These are phyloP conservation scores for Pilobolus umbonatus DNA, from an alignment of 192 early-diverging fungal species.

Conservation along the genomic window DNA sequence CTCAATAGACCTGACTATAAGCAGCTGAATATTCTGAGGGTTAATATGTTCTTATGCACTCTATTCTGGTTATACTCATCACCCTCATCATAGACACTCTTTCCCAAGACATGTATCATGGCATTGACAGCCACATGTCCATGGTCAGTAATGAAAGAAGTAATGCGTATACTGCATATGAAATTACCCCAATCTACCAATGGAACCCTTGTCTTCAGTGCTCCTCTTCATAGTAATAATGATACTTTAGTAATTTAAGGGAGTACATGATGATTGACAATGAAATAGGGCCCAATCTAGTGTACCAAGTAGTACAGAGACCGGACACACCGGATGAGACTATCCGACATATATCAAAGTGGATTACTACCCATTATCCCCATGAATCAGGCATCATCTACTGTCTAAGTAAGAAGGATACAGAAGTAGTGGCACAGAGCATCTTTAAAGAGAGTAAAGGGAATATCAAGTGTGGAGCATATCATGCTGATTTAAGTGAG, in stretches of 20 bases:
- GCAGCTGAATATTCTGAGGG: constrained; percentile 24
- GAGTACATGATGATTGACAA: background rate
- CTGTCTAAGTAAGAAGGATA: constrained; percentile 60
- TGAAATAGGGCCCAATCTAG: constrained; percentile 45
- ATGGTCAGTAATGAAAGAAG: constrained; percentile 46
- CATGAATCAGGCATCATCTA: constrained; percentile 62
- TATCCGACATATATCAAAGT: constrained; percentile 46
- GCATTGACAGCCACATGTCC: constrained; percentile 78
- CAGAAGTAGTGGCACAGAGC: constrained; percentile 45
- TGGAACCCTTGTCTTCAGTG: constrained; percentile 3
- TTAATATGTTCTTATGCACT: background rate
- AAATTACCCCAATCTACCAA: constrained; percentile 17
- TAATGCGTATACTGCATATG: constrained; percentile 49
- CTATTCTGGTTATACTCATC: no score
- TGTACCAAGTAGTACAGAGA: constrained; percentile 55
- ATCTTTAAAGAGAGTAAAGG: constrained; percentile 45
- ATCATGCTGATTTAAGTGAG: constrained; percentile 63
- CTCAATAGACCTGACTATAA: constrained; percentile 29
- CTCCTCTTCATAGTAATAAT: constrained; percentile 12
- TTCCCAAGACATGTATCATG: constrained; percentile 62
- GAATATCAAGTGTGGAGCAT: constrained; percentile 47
- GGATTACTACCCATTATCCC: constrained; percentile 49
- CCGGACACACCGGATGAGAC: constrained; percentile 34
- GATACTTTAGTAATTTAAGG: background rate
- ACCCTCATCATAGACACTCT: constrained; percentile 38